These are phyloP conservation scores for Stagonosporopsis cucurbitacearum DNA, from an alignment of 2,329 filamentous ascomycete species.

Conservation along the genomic window DNA sequence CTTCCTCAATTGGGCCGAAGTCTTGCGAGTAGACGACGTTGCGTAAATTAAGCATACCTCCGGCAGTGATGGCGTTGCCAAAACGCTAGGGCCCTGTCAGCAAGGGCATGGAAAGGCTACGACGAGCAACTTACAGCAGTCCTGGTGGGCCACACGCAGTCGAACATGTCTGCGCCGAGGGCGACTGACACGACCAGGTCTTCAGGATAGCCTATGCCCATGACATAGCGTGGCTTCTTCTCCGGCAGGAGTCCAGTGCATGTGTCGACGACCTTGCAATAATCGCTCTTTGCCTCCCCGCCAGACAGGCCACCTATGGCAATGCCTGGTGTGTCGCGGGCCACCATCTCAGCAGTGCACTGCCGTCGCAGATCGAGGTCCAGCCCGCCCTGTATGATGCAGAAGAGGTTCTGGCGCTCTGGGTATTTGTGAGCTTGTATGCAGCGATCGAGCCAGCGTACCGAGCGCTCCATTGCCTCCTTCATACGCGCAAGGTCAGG, in stretches of 20 bases:
- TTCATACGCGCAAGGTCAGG: constrained; percentile 87
- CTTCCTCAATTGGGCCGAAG: constrained; percentile 82
- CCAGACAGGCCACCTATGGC: constrained; percentile 95
- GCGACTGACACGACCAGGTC: constrained; percentile 93
- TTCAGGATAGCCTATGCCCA: constrained; percentile 98
- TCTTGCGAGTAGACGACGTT: constrained; percentile 77
- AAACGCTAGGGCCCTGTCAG: constrained; percentile 67
- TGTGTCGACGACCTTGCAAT: constrained; percentile 85
- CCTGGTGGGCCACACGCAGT: constrained; percentile 97
- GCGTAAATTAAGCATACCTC: constrained; percentile 83
- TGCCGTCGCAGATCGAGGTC: constrained; percentile 84
- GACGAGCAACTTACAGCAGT: constrained; percentile 68
- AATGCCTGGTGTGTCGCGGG: constrained; percentile 90
- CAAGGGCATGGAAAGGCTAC: background rate
- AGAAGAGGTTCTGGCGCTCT: constrained; percentile 88
- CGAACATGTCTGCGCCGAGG: constrained; percentile 97
- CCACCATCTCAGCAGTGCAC: constrained; percentile 87
- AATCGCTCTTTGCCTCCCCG: constrained; percentile 91
- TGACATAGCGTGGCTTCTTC: constrained; percentile 95
- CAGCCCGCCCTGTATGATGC: constrained; percentile 95
- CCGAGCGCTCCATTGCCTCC: constrained; percentile 92
- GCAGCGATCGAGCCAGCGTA: constrained; percentile 95
- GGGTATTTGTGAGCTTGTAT: constrained; percentile 88
- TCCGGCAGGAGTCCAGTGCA: constrained; percentile 87
- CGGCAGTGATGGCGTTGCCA: constrained; percentile 86